Conservation (phyloP, 768 basidiomycete genomes). For the Xerocomus brunneocitrinus region DNA sequence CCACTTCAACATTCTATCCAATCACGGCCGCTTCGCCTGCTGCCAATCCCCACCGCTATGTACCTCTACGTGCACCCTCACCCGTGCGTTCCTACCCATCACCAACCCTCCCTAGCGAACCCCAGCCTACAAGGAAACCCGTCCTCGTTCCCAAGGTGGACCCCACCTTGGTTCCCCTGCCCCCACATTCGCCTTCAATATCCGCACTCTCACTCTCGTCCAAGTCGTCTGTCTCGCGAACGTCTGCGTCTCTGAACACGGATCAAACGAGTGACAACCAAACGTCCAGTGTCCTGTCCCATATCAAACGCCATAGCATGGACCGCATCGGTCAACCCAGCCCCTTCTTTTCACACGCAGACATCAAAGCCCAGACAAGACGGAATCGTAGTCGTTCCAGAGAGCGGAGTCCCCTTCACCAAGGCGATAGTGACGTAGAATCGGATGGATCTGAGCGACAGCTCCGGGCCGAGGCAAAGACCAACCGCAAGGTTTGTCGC, state of each 20-base stretch:
- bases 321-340: conserved; percentile 13
- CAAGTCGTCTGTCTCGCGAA: conserved; percentile 59
- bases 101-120: conserved; percentile 25
- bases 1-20: conserved; percentile 42
- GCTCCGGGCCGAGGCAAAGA: conserved; percentile 69
- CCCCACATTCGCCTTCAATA: conserved; percentile 65
- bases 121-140: conserved; percentile 11
- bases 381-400: conserved; percentile 21
- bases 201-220: conserved; percentile 77
- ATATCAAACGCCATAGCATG: conserved; percentile 36
- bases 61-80: conserved; percentile 33
- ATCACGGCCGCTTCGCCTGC: conserved; percentile 53
- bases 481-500: conserved; percentile 71
- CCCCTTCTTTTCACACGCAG: conserved; percentile 10
- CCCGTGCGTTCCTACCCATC: conserved; percentile 30
- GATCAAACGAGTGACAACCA: conserved; percentile 38
- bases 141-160: conserved; percentile 40
- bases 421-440: conserved; percentile 33
- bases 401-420: conserved; percentile 15
- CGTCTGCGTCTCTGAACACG: conserved; percentile 39
- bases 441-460: conserved; percentile 43
- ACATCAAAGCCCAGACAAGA: conserved; percentile 8
- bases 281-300: conserved; percentile 41
- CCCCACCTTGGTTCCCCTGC: conserved; percentile 53
- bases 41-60: conserved; percentile 56